These are phyloP conservation scores for Lachnellula occidentalis DNA, from an alignment of 2,329 filamentous ascomycete species.

Conservation along the genomic window DNA sequence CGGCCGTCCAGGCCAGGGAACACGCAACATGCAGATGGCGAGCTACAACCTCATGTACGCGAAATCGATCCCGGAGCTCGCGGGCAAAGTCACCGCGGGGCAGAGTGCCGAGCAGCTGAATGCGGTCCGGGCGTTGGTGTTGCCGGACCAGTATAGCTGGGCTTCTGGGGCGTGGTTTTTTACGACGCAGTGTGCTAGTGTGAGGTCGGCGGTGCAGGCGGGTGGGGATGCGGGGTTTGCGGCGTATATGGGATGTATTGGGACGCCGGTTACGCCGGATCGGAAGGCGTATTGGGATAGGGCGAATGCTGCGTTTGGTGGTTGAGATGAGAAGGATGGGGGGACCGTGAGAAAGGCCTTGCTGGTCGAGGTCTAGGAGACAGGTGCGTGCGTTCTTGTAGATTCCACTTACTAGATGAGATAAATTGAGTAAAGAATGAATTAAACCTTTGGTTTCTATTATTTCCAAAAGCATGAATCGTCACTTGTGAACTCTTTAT, in stretches of 20 bases:
- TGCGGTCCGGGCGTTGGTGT: constrained; percentile 45
- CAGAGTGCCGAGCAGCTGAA: constrained; percentile 35
- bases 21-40: constrained; percentile 59
- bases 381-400: too few relatives aligned
- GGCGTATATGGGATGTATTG: constrained; percentile 50
- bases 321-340: background rate
- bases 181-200: constrained; percentile 45
- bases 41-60: constrained; percentile 52
- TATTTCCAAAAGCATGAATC: too few relatives aligned
- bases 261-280: constrained; percentile 41
- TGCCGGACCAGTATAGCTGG: constrained; percentile 47
- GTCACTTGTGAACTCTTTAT: too few relatives aligned
- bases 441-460: too few relatives aligned
- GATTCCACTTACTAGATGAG: too few relatives aligned
- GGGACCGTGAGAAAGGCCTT: background rate
- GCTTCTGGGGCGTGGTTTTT: constrained; percentile 58
- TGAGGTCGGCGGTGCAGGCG: constrained; percentile 38
- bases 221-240: constrained; percentile 44
- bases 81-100: constrained; percentile 27
- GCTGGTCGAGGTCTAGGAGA: too few relatives aligned
- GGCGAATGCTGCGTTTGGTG: constrained; percentile 40
- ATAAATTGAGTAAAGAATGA: too few relatives aligned
- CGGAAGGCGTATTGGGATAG: constrained; percentile 44
- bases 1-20: constrained; percentile 52
- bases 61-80: constrained; percentile 38